Evolutionary conservation across 2,329 filamentous ascomycete species (phyloP), one percentile per base, ranked within the genome.

Genomic region (Paecilomyces sp.): DNA sequence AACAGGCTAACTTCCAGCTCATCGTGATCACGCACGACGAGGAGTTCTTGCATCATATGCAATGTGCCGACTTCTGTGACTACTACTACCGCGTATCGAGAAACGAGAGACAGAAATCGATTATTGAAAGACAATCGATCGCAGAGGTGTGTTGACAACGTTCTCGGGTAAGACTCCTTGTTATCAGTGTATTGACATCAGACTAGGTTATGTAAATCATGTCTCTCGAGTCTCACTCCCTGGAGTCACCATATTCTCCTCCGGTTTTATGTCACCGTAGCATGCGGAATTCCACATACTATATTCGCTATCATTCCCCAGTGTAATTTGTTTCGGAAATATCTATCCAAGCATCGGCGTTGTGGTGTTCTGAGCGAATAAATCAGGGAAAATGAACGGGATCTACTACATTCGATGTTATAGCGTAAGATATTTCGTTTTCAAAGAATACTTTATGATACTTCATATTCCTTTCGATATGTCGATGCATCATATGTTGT

Each of bases 11-110:
- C 74, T 97, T 99, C 76, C 95, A 99, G 80, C 85, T 99, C 59
- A 94, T 99, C 70, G 91, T 99, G 70, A 99, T 99, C 74, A 99
- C 94, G 3, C 94, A 99, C 80, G 94, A 99, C 77, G 95, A 97
- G 77, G 91, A 96, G 70, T 99, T 99, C 69, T 72, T 99, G 70
- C 84, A 89, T 58, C 86, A 92, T 70, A 99, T 99, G 94, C 88
- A 92, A 66, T 96, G 92, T 73, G 88, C 87, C 25, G 93, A 99
- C 66, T 97, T 96, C 71, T 90, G 89, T 64, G 94, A 97, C 75
- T 86, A 88, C 64, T 99, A 97, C 73, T 97, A 90, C 77, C 86
- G 92, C 3, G 90, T 99, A 11, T 88, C 84, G 62, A 83, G 94
- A 57, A 89, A 96, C 70, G 86, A 89, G 67, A 85, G 84, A 67